A percentile compares a stretch with the other conserved stretches of the same genome.
These are phyloP conservation scores for Xylaria sp. DNA, from an alignment of 2,329 filamentous ascomycete species.

Conservation along the genomic window DNA sequence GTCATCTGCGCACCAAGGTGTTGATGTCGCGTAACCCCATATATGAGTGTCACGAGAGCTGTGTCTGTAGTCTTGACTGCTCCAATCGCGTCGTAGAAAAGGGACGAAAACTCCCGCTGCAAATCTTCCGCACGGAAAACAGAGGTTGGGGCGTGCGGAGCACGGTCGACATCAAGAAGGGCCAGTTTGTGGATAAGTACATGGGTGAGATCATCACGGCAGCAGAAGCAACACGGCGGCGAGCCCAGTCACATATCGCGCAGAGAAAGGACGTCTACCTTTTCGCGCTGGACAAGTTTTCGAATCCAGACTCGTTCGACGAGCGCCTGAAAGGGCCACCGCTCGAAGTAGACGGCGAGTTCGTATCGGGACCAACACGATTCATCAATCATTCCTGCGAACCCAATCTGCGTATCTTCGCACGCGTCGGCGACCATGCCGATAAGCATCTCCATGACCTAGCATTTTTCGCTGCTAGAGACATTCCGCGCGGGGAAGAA, in stretches of 20 bases:
- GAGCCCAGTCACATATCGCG: constrained; percentile 64
- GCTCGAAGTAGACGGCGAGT: constrained; percentile 76
- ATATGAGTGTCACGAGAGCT: constrained; percentile 83
- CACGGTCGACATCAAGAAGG: constrained; percentile 70
- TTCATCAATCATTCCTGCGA: constrained; percentile 88
- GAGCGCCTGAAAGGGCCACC: constrained; percentile 65
- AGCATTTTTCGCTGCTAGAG: constrained; percentile 76
- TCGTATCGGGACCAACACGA: constrained; percentile 79
- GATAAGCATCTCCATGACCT: constrained; percentile 80
- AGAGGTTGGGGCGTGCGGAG: constrained; percentile 83
- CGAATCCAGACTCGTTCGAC: constrained; percentile 65
- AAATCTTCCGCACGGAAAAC: constrained; percentile 78
- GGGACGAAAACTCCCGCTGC: constrained; percentile 75
- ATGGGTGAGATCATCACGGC: constrained; percentile 76
- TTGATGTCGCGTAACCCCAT: constrained; percentile 70
- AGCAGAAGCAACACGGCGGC: constrained; percentile 72
- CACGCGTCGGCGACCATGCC: constrained; percentile 79
- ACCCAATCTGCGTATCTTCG: constrained; percentile 83
- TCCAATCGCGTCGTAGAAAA: constrained; percentile 81
- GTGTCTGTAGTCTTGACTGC: constrained; percentile 72
- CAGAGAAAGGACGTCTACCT: constrained; percentile 81
- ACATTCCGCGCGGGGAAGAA: constrained; percentile 74
- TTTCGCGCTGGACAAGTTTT: constrained; percentile 85
- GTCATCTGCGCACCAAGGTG: constrained; percentile 63
- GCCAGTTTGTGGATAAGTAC: constrained; percentile 84